Evolutionary conservation across 2,329 filamentous ascomycete genomes (phyloP).

Genomic region (Massarina eburnea): DNA sequence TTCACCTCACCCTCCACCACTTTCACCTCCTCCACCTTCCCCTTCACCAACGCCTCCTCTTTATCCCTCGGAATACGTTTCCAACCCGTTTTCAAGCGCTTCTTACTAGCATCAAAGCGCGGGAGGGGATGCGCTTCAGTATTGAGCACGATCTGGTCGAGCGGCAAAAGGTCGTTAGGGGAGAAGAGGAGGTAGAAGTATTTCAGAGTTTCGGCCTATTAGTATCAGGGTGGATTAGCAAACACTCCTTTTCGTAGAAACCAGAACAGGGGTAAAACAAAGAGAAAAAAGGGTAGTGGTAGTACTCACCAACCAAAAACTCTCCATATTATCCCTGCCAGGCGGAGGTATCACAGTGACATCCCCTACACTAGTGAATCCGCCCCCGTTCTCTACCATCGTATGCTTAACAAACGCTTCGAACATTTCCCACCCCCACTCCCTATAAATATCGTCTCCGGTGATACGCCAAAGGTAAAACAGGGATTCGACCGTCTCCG

Average conservation of each 20-base stretch:
- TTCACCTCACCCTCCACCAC: not conserved
- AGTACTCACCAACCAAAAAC: conserved; percentile 84
- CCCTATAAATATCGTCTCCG: conserved; percentile 80
- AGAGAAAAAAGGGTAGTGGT: conserved; percentile 12
- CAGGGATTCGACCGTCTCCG: conserved; percentile 93
- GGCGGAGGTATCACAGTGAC: conserved; percentile 71
- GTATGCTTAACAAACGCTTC: conserved; percentile 86
- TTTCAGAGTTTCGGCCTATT: conserved; percentile 89
- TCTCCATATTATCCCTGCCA: conserved; percentile 91
- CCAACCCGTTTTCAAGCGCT: conserved; percentile 80
- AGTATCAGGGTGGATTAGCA: not conserved
- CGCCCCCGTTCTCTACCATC: conserved; percentile 72
- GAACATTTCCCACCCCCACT: conserved; percentile 99
- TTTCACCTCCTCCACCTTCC: not conserved
- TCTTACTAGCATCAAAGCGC: conserved; percentile 74
- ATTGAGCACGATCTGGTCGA: conserved; percentile 89
- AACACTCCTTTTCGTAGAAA: not conserved
- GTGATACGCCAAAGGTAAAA: conserved; percentile 99
- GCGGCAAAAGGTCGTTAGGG: conserved; percentile 74
- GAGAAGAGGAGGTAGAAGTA: conserved; percentile 97
- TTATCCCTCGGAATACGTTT: conserved; percentile 62
- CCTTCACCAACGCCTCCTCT: conserved; percentile 22
- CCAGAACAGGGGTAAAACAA: not conserved
- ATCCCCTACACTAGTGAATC: conserved; percentile 79
- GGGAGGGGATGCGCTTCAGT: conserved; percentile 94